Evolutionary conservation across 441 rosid species (phyloP), one percentile per base, ranked within the genome.

Genomic region (Jatropha multifida): DNA sequence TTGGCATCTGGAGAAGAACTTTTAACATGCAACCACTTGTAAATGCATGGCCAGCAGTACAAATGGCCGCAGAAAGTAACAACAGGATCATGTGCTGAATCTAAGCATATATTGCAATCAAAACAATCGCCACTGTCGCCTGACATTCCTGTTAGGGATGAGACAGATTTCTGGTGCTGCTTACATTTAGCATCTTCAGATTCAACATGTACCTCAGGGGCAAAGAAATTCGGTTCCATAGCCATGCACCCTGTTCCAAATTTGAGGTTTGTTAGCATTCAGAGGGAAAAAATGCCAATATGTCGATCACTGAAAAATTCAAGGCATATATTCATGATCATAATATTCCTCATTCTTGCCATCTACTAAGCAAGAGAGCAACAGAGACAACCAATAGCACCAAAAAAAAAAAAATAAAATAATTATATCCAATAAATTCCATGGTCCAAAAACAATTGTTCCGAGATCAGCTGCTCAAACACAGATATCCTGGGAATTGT

Each of bases 41-140:
- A 94, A 77, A 94, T 90, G 86, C 98, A 94, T 26, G 97, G 88
- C 97, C 97, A 94, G 80, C 96, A 94, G 78, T 83, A 94, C 65
- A 94, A 91, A 76, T 92, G 98, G 51, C 98, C 97, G 27, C 98
- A 92, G 41, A 90, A 85, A 56, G 97, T 94, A 62, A 94, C 94
- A 26, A 94, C 89, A 0, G 98, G 98, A 72, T 92, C 97, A 10
- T 79, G 82, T 0, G 92, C 96, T 3, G 83, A 85, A 66, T 92
- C 96, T 60, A 94, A 81, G 82, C 97, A 94, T 74, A 94, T 92
- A 72, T 90, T 92, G 89, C 98, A 94, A 58, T 88, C 94, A 58
- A 90, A 90, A 76, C 85, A 83, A 59, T 87, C 88, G 69, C 51
- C 61, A 37, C 77, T 78, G 18, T 81, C 78, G 7, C 81, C 84